These are phyloP conservation scores for Geotrichum armillariae DNA, from an alignment of 1,139 yeast genomes.

Conservation along the genomic window DNA sequence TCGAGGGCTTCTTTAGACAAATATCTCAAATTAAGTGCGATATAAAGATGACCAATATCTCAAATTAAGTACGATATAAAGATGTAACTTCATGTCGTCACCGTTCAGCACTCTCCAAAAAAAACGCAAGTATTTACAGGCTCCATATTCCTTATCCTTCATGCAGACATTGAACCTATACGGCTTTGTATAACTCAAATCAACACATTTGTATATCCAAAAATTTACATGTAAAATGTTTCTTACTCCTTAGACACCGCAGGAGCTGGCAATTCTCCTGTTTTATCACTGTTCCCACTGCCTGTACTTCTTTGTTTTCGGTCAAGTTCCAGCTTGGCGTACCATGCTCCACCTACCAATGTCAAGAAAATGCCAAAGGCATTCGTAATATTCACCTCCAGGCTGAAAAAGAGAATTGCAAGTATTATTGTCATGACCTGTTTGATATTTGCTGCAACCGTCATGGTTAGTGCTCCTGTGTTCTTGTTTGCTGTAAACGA, in stretches of 20 bases:
- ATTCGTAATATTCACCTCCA: constrained; percentile 28
- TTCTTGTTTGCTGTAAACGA: constrained; percentile 34
- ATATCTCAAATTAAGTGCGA: too few relatives aligned
- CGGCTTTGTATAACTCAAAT: too few relatives aligned
- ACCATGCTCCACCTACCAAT: constrained; percentile 33
- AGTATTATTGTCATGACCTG: constrained; percentile 32
- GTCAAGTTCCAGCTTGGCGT: constrained; percentile 31
- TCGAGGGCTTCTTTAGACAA: too few relatives aligned
- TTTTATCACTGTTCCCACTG: not conserved
- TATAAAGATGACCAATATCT: too few relatives aligned
- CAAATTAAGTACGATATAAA: too few relatives aligned
- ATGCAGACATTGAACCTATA: too few relatives aligned
- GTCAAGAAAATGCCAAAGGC: constrained; percentile 30
- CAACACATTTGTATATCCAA: too few relatives aligned
- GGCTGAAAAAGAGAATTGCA: constrained; percentile 31
- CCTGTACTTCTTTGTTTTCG: constrained; percentile 16
- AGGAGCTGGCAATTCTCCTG: not conserved
- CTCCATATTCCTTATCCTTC: too few relatives aligned
- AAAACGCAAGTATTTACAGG: too few relatives aligned
- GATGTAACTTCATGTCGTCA: too few relatives aligned
- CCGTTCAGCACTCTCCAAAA: too few relatives aligned
- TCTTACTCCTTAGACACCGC: not conserved
- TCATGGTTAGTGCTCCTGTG: constrained; percentile 33
- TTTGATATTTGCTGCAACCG: constrained; percentile 33
- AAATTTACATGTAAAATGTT: too few relatives aligned